Conservation (phyloP, 331 rosid genomes). For the Telfairia occidentalis region DNA sequence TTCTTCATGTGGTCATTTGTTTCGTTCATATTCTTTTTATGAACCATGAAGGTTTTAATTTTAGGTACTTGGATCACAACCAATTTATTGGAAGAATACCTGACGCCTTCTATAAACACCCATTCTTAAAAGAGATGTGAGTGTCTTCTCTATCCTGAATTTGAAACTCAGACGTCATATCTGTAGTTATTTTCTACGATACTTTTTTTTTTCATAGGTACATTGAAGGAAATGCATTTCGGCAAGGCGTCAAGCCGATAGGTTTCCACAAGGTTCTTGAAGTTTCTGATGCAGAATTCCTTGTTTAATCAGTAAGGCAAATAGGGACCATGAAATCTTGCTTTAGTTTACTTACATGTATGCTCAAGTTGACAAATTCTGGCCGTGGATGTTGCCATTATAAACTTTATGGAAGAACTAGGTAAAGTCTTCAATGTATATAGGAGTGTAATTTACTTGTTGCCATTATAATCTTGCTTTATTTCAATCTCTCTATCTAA, state of each 20-base stretch:
- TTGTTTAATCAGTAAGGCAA: conserved; percentile 34
- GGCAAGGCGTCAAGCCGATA: conserved; percentile 72
- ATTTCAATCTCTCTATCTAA: no score
- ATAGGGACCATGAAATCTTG: neutral
- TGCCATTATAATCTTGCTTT: no score
- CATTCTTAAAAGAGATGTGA: conserved; percentile 92
- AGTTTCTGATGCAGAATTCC: conserved; percentile 78
- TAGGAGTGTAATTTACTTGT: neutral
- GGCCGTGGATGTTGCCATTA: neutral
- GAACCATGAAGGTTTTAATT: neutral
- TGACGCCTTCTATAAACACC: conserved; percentile 78
- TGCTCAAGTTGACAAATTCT: neutral
- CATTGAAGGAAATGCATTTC: conserved; percentile 78
- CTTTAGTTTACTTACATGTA: neutral
- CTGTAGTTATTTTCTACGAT: neutral
- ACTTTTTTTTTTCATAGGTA: no score
- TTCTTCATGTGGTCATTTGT: neutral
- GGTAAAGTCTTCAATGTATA: neutral
- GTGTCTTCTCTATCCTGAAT: conserved; percentile 19
- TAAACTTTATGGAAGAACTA: neutral
- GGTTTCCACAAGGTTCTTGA: conserved; percentile 86
- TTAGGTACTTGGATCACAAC: conserved; percentile 86
- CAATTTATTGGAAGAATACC: conserved; percentile 94
- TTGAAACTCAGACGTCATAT: neutral
- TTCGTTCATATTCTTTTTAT: neutral